Evolutionary conservation across 2,329 filamentous ascomycete genomes (phyloP), one percentile per base, ranked within the genome.

Genomic region (Fusarium armeniacum): DNA sequence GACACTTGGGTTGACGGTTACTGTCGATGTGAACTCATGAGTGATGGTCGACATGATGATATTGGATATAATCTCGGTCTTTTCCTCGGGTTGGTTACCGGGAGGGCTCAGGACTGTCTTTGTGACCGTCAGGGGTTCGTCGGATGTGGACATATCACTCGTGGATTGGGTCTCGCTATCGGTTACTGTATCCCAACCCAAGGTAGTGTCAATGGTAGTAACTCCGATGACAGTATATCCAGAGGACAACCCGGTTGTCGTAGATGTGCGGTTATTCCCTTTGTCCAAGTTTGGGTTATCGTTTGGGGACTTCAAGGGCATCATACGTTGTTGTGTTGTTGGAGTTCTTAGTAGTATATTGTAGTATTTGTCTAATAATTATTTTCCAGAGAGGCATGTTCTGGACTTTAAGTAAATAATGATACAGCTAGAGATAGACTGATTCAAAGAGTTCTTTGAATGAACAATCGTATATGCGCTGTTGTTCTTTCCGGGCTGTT

Each of bases 391-490:
- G 28, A 28, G 33, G 26, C 12, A 6, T 1, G 1, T 8, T 13
- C 3, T 5, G 11, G 33, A 24, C 2, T 18, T 35, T 20, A 24
- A 35, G 54, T 67, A 70, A 41, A 56, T 43, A 44, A 2, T 20
- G 9, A 18, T 24, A n/a, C 56, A 46, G 22, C 3, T 40, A 13
- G 12, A 46, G 15, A 2, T 36, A 18, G 12, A 9, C 40, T 72
- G 62, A 72, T 62, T 72, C 61, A 67, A 52, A 16, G 44, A 10
- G 9, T 5, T 4, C 15, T 16, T 1, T 5, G 10, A 15, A 26
- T 11, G 44, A 43, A 9, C 9, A 26, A 52, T 30, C n/a, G 28
- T 13, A 33, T 8, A 35, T 38, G 2, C 15, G n/a, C 10, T 36
- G 13, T 38, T 4, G n/a, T 38, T 50, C 20, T 30, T 30, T 16